Percentiles rank a stretch among this genome's conserved stretches.
These are phyloP conservation scores for Sclerotinia trifoliorum DNA, from an alignment of 2,329 filamentous ascomycete species.

Conservation along the genomic window DNA sequence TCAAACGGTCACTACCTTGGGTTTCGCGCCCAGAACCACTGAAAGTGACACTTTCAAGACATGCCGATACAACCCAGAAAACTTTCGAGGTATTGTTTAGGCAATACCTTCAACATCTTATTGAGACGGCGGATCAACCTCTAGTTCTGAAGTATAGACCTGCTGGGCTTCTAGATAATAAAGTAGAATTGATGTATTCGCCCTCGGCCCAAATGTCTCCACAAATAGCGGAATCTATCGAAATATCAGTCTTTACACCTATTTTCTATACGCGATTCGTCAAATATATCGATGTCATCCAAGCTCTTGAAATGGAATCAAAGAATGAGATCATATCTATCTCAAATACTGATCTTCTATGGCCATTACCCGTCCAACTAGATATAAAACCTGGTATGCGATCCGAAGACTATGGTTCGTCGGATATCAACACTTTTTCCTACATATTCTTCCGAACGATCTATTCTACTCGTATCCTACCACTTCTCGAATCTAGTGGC, in stretches of 20 bases:
- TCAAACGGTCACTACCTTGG: slow-evolving; percentile 56
- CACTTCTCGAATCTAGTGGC: background rate
- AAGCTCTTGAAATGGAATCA: background rate
- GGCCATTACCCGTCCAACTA: background rate
- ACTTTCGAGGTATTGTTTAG: slow-evolving; percentile 50
- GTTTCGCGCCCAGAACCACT: slow-evolving; percentile 65
- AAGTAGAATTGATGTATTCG: slow-evolving; percentile 45
- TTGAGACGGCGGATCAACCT: slow-evolving; percentile 46
- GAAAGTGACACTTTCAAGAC: slow-evolving; percentile 53
- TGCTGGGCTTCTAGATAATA: slow-evolving; percentile 46
- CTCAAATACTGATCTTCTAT: background rate
- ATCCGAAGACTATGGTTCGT: background rate
- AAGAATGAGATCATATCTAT: slow-evolving; percentile 13
- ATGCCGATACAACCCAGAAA: slow-evolving; percentile 51
- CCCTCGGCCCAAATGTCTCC: slow-evolving; percentile 30
- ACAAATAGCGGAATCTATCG: slow-evolving; percentile 42
- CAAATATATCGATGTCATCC: slow-evolving; percentile 48
- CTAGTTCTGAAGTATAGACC: slow-evolving; percentile 55
- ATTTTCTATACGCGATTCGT: slow-evolving; percentile 66
- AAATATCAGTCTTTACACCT: slow-evolving; percentile 61
- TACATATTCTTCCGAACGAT: background rate
- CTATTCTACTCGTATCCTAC: background rate
- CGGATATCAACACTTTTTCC: background rate
- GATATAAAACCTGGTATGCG: too few species aligned
- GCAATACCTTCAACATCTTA: slow-evolving; percentile 49